Base-by-base conservation (phyloP, 225 moss, liverwort and hornwort genomes). In the Pseudoscleropodium purum region DNA sequence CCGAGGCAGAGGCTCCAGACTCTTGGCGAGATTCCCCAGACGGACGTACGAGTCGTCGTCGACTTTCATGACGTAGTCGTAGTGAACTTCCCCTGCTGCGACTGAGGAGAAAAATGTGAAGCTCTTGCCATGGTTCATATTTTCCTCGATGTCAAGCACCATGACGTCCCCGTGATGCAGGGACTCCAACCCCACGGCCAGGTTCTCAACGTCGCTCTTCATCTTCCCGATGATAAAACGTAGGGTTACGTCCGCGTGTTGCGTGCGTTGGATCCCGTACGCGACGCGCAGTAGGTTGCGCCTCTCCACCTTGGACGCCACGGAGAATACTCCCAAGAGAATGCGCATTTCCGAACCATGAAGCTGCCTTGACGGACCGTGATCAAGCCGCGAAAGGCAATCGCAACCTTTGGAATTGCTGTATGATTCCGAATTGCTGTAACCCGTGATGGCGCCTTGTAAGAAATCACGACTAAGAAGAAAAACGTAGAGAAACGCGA, bases 41-140 rank as follows among this genome's bases (percentile, higher is more conserved):
- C 95, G 93, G 9, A 96, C 90, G 84, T 97, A 97, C 13, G 97
- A 95, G 87, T 97, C 96, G 21, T 97, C 97, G 85, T 97, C 96
- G 13, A 93, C 86, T 84, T 97, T 97, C 97, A 97, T 97, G 37
- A 97, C 96, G 60, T 97, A 97, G 86, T 96, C 95, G 72, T 95
- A 95, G 75, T 84, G 89, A 27, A 92, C 25, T 9, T 81, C 94
- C 81, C 87, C 73, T 12, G 80, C 89, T 23, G 93, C 95, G 56
- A 97, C 75, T 24, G 94, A 87, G 47, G 94, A 90, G 90, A 96
- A 96, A 82, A 78, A 97, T 8, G 68, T 45, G 87, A 94, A 96
- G 59, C 93, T 96, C 91, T 97, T 97, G 27, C 96, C 97, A 39
- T 93, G 87, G 90, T 97, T 97, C 90, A 96, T 92, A 86, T 96